phyloP scores from a whole-genome alignment of 305 asterid species.

The Fraxinus dipetala region DNA sequence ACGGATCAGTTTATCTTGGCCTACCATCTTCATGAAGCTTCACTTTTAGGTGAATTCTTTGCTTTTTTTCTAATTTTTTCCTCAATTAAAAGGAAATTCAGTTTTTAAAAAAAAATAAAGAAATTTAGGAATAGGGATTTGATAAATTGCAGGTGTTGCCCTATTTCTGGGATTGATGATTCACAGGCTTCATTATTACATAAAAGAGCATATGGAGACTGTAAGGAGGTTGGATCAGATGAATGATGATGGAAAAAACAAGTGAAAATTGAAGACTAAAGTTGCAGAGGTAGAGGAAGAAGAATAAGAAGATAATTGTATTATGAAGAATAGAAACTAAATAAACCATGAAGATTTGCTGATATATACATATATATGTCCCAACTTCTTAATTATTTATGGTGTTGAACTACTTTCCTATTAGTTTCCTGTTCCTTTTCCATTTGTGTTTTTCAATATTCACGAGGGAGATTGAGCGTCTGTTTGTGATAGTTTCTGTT shows the following conservation, averaged over 20 bases:
- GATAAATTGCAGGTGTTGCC: not conserved
- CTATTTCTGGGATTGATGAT: not conserved
- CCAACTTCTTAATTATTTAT: not conserved
- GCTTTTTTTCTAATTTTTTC: not conserved
- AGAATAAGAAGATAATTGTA: not conserved
- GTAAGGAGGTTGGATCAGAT: slow-evolving; percentile 40
- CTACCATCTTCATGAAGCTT: slow-evolving; percentile 60
- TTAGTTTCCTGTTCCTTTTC: not conserved
- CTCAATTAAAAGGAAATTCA: not conserved
- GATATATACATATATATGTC: not conserved
- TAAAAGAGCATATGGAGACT: slow-evolving; percentile 67
- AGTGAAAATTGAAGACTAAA: slow-evolving; percentile 37
- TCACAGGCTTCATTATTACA: slow-evolving; percentile 19
- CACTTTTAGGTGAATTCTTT: slow-evolving; percentile 49
- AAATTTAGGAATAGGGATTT: not conserved
- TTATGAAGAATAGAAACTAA: not conserved
- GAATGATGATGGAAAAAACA: slow-evolving; percentile 27
- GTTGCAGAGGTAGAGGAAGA: slow-evolving; percentile 37
- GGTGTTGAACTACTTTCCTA: not conserved
- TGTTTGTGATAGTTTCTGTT: too few relatives aligned
- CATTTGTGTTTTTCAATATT: not conserved
- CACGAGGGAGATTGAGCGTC: not conserved
- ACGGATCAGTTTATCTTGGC: slow-evolving; percentile 77
- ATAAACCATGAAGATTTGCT: not conserved
- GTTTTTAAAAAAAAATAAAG: not conserved